These are phyloP conservation scores for Backusella westeae DNA, from an alignment of 192 early-diverging fungal species.

Conservation along the genomic window DNA sequence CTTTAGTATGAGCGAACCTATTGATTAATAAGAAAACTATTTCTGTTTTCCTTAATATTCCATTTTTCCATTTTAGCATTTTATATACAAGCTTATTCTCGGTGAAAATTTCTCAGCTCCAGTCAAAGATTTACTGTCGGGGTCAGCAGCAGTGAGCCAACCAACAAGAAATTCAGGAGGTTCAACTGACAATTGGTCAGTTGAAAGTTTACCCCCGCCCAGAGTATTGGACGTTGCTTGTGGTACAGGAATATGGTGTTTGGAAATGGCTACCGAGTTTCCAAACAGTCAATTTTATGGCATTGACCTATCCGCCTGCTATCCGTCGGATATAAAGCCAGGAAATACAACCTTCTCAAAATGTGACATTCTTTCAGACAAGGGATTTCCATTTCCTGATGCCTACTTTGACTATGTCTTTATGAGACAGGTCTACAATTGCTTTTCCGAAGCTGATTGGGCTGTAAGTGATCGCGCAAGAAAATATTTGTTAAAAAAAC, in stretches of 20 bases:
- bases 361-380: slow-evolving; percentile 4
- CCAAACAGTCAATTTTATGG: slow-evolving; percentile 30
- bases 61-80: slow-evolving; percentile 3
- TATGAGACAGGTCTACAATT: slow-evolving; percentile 22
- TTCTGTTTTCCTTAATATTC: neutral
- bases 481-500: neutral
- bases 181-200: neutral
- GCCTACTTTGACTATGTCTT: slow-evolving; percentile 27
- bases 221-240: neutral
- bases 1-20: too few relatives aligned
- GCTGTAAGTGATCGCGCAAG: slow-evolving; percentile 6
- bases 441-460: slow-evolving; percentile 21
- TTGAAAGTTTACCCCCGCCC: slow-evolving; percentile 9
- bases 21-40: neutral
- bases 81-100: slow-evolving; percentile 2
- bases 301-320: slow-evolving; percentile 33
- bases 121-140: slow-evolving; percentile 15
- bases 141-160: neutral
- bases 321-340: slow-evolving; percentile 25
- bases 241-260: slow-evolving; percentile 18
- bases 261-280: slow-evolving; percentile 41
- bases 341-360: slow-evolving; percentile 16
- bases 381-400: slow-evolving; percentile 11
- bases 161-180: slow-evolving; percentile 3
- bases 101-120: slow-evolving; percentile 29